Base-by-base conservation (phyloP, 1,284 basidiomycete species). In the Sporisorium graminicola region DNA sequence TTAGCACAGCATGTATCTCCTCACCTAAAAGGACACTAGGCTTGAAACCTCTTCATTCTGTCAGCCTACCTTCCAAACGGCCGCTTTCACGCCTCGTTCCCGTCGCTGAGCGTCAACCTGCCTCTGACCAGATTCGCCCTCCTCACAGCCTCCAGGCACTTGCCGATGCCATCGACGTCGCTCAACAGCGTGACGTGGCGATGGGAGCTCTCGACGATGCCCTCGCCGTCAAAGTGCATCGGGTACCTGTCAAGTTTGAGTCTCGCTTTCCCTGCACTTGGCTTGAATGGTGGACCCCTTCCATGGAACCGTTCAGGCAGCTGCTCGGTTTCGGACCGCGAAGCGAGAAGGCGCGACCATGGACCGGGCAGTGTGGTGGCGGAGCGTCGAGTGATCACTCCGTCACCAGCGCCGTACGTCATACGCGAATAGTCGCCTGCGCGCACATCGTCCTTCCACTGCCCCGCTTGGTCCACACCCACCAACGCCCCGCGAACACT, bases 401-500 rank as follows among this genome's bases (percentile, higher is more conserved):
- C 85, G 51, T 86, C 86, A 5, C 81, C 79, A 0, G 66, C 60
- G 9, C 33, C 76, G 55, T 77, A 79, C 1, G 77, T 63, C 75
- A 82, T 78, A 26, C 68, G 58, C 7, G 73, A 68, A 53, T 77
- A 77, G 59, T 76, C 68, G 40, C 71, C 67, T 8, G 65, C 63
- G n/a, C 72, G 33, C 7, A 78, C 74, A 31, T 64, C 68, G 52
- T 65, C 51, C 37, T 70, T 70, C 78, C 77, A 79, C 1, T 46
- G 53, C 10, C 20, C 33, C 2, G 27, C 33, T 1, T 37, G 35
- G 8, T 69, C 62, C 0, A 67, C 59, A 29, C 81, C 82, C 0
- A 84, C 78, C 3, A 85, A 56, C 7, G 81, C 78, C 0, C 84
- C 85, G 8, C 82, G 76, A 0, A 85, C 84, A 2, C 84, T 82